Evolutionary conservation across 2,329 filamentous ascomycete genomes (phyloP).

Genomic region (Clonostachys sp.): DNA sequence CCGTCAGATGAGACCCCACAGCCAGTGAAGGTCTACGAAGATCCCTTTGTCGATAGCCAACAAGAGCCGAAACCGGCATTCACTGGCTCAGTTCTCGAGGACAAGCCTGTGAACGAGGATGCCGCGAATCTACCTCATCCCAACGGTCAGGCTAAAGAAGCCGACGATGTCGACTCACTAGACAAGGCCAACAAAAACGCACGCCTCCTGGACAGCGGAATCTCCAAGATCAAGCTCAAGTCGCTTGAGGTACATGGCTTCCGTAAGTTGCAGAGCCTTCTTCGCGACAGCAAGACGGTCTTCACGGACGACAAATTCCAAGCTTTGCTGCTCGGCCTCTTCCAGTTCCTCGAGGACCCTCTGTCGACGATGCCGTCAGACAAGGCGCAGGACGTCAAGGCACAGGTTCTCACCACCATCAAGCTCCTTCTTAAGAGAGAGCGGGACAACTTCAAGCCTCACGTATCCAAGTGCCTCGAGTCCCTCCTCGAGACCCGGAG

Average conservation of each 20-base stretch:
- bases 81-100: conserved; percentile 50
- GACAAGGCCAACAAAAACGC: conserved; percentile 54
- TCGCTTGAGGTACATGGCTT: conserved; percentile 79
- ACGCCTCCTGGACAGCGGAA: conserved; percentile 68
- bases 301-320: conserved; percentile 67
- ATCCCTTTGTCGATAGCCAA: conserved; percentile 50
- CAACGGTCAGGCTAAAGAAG: conserved; percentile 12
- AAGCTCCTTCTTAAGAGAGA: conserved; percentile 67
- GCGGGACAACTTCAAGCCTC: conserved; percentile 60
- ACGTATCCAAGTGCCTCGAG: conserved; percentile 64
- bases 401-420: conserved; percentile 70
- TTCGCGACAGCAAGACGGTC: conserved; percentile 60
- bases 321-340: conserved; percentile 61
- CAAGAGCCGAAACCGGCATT: conserved; percentile 38
- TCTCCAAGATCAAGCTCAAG: conserved; percentile 65
- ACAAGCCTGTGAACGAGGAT: conserved; percentile 57
- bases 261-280: conserved; percentile 70
- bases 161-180: conserved; percentile 23
- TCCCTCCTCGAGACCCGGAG: conserved; percentile 62
- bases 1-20: conserved; percentile 3
- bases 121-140: conserved; percentile 22
- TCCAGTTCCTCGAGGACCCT: conserved; percentile 66
- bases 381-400: conserved; percentile 68
- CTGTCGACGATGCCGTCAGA: conserved; percentile 49
- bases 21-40: conserved; percentile 55